Base-by-base conservation (phyloP, 2,329 filamentous ascomycete genomes). In the Clonostachys solani region DNA sequence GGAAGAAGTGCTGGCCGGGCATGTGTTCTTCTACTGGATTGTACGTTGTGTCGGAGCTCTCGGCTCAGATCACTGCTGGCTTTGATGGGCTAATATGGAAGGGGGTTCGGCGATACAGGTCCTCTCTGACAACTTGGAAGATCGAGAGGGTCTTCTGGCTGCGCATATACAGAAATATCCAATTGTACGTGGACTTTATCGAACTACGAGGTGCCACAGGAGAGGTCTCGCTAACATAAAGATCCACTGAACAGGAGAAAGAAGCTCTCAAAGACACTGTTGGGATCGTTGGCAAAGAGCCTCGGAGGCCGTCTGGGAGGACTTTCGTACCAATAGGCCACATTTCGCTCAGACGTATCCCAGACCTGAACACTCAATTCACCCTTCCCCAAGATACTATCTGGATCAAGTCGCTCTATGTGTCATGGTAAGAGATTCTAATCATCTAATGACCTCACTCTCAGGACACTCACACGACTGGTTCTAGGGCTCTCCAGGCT, bases 341-440 rank as follows among this genome's bases (percentile, higher is more conserved):
- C 55, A 58, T 69, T 16, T 65, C 63, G 8, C 56, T 73, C 5
- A 65, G 68, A 40, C 43, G 58, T 16, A 60, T 62, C 17, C 53
- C 60, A 3, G 56, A 62, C 3, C 55, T 61, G 12, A 59, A 69
- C 47, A 47, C 45, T 35, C 47, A 56, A 42, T 56, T 69, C 36
- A 58, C 13, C 55, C 18, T 57, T 69, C 34, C 61, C 16, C 49
- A 54, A 13, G 57, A 53, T 12, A 65, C 63, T 5, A 55, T 65
- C 34, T 72, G 68, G 68, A 54, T 71, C 33, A 66, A 67, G 44
- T 62, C 60, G 7, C 60, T 73, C 16, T 73, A 67, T 54, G 60
- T 73, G 47, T 72, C 69, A 37, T 60, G 59, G 52, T 60, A 51
- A 40, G 48, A 50, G 8, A 29, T 29, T 3, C 23, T 4, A 29